These are phyloP conservation scores for Calonectria naviculata DNA, from an alignment of 2,329 filamentous ascomycete genomes.

Conservation along the genomic window DNA sequence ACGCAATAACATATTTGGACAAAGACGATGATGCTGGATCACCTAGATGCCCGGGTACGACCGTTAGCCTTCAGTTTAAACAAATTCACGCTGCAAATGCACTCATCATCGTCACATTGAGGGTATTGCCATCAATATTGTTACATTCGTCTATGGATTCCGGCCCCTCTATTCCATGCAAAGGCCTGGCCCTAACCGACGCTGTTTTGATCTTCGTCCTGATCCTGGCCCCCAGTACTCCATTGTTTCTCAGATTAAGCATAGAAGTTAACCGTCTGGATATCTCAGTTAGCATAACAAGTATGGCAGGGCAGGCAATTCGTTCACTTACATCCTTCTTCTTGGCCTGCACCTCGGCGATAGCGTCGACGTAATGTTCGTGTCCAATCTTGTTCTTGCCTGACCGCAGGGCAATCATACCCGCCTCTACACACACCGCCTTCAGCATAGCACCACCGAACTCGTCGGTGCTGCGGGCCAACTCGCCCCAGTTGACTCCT, in stretches of 20 bases:
- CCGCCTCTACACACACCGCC: conserved; percentile 97
- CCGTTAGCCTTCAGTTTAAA: neutral
- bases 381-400: conserved; percentile 97
- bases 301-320: neutral
- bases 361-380: conserved; percentile 98
- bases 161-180: conserved; percentile 32
- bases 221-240: neutral
- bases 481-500: conserved; percentile 93
- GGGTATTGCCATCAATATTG: conserved; percentile 31
- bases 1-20: neutral
- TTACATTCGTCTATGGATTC: conserved; percentile 42
- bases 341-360: conserved; percentile 93
- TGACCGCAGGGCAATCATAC: conserved; percentile 96
- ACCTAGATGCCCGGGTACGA: neutral
- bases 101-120: conserved; percentile 9
- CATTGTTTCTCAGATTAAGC: conserved; percentile 48
- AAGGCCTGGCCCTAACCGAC: conserved; percentile 19
- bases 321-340: conserved; percentile 82
- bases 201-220: conserved; percentile 10
- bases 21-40: too few species aligned
- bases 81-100: neutral
- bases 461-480: conserved; percentile 97
- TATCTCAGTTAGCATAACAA: conserved; percentile 24
- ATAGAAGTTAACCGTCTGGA: conserved; percentile 68
- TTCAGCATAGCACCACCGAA: conserved; percentile 98